Evolutionary conservation across 345 rosid genomes (phyloP).

Genomic region (Kandelia obovata): DNA sequence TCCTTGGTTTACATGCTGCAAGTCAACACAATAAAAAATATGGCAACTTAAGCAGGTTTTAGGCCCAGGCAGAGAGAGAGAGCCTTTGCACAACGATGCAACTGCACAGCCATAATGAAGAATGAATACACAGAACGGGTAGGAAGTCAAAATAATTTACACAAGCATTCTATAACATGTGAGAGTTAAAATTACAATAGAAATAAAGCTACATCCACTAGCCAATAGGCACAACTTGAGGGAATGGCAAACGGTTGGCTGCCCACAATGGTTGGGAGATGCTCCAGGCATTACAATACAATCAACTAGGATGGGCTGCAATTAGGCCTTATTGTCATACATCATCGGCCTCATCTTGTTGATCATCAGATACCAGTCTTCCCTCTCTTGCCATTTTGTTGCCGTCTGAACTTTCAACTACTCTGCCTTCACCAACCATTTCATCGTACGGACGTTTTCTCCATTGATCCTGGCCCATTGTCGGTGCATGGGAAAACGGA

Average conservation of each 20-base stretch:
- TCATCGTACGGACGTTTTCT: conserved; percentile 33
- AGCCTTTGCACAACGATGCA: no score
- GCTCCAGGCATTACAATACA: not conserved
- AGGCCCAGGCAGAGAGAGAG: not conserved
- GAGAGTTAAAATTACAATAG: conserved; percentile 20
- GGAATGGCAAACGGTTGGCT: conserved; percentile 8
- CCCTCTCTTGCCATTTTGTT: conserved; percentile 26
- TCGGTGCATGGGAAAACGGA: conserved; percentile 28
- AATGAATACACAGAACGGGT: no score
- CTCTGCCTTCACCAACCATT: conserved; percentile 29
- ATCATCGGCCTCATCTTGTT: conserved; percentile 12
- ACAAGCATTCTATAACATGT: no score
- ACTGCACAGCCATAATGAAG: no score
- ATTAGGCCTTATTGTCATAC: conserved; percentile 12
- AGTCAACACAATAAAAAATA: no score
- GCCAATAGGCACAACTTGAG: not conserved
- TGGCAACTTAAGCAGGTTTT: no score
- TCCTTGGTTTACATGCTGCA: no score
- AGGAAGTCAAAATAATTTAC: not conserved
- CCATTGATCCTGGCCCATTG: conserved; percentile 36
- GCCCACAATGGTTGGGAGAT: conserved; percentile 1
- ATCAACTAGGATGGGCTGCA: not conserved
- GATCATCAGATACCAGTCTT: conserved; percentile 14
- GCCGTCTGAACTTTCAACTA: conserved; percentile 27
- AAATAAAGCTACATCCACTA: conserved; percentile 9